Evolutionary conservation across 305 asterid species (phyloP), one percentile per base, ranked within the genome.

Genomic region (Withania somnifera): DNA sequence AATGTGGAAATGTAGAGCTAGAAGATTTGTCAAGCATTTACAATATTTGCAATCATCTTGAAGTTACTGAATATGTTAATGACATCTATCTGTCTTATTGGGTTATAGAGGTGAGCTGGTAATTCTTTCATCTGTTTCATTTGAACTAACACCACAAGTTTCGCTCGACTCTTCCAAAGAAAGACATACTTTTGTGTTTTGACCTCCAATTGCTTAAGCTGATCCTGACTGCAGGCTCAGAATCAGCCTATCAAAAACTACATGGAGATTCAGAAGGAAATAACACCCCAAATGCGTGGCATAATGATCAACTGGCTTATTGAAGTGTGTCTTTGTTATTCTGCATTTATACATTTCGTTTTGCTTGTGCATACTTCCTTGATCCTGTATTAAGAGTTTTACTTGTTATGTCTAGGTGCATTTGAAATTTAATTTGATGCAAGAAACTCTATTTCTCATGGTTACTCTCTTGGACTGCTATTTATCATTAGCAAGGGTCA

Each of bases 241-340:
- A 91, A 88, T 87, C 92, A 87, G 85, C 83, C 84, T 13, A 60
- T 89, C 86, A 87, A 90, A 89, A 80, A 88, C 79, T 92, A 90
- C 90, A 84, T 91, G 89, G 94, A 79, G 40, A 82, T 78, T 80
- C 97, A 92, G 85, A 81, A 82, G 75, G 91, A 92, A 30, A 90
- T 94, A 68, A 88, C 94, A 78, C 97, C 97, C 84, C 93, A 91
- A 85, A 95, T 91, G 95, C 97, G 99, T 86, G 97, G 96, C 52
- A 87, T 91, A 88, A 84, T 95, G 88, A 89, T 95, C 91, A 95
- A 93, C 86, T 95, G 99, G 99, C 97, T 95, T 79, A 90, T 94
- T 73, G 98, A 95, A 92, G 99, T 95, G 67, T 63, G 83, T 66
- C 81, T 84, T 61, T 17, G 83, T 60, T 83, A 47, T 78, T 64